Evolutionary conservation across 495 filamentous ascomycete species (phyloP).

Genomic region (Neurospora sp.): DNA sequence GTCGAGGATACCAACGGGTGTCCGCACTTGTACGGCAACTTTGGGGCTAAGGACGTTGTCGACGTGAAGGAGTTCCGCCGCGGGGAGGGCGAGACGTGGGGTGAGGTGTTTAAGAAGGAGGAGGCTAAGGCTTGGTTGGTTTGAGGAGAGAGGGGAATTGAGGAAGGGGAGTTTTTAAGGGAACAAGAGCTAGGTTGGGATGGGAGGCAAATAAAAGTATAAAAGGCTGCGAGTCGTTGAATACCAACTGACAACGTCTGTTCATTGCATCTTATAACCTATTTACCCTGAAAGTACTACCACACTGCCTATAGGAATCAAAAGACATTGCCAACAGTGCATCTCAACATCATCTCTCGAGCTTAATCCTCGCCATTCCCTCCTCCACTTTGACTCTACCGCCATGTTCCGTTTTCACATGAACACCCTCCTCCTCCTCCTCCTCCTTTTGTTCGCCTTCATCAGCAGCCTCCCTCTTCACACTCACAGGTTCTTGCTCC

Average conservation of each 20-base stretch:
- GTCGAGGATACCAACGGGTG: constrained; percentile 24
- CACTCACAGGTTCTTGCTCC: background rate
- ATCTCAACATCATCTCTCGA: background rate
- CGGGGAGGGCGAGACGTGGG: constrained; percentile 26
- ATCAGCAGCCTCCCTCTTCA: background rate
- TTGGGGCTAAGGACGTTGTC: constrained; percentile 32
- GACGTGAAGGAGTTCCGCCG: constrained; percentile 19
- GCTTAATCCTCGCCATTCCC: background rate
- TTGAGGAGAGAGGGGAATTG: background rate
- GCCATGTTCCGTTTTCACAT: background rate
- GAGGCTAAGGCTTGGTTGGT: constrained; percentile 13
- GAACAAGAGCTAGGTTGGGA: background rate
- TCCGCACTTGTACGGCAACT: constrained; percentile 39
- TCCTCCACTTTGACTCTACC: background rate
- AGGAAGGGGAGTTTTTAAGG: background rate
- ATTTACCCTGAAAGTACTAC: background rate
- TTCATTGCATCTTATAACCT: background rate
- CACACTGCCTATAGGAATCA: background rate
- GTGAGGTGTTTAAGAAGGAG: constrained; percentile 19
- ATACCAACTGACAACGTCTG: background rate
- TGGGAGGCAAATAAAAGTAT: background rate
- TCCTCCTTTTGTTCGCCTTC: background rate
- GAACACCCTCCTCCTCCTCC: background rate
- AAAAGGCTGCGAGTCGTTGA: too few species aligned
- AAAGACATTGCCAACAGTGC: background rate